Percentiles rank a stretch among this genome's conserved stretches.
Evolutionary conservation across 306 rosid genomes (phyloP).

Genomic region (Canavalia ensiformis): DNA sequence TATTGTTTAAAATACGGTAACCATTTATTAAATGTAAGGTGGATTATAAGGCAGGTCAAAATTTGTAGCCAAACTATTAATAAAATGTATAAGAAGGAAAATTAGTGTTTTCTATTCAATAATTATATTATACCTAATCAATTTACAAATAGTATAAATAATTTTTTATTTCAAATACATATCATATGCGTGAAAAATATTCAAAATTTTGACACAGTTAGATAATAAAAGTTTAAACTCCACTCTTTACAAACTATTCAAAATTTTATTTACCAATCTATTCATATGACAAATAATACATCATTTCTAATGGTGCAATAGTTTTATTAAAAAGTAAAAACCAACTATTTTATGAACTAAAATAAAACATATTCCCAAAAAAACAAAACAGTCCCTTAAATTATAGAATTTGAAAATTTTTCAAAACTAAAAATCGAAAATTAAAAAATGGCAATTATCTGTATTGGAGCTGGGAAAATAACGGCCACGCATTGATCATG

Average conservation of each 20-base stretch:
- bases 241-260: no score
- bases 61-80: neutral
- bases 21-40: neutral
- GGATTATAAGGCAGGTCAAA: neutral
- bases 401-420: neutral
- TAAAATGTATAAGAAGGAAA: neutral
- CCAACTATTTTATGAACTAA: neutral
- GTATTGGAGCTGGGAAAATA: slow-evolving; percentile 12
- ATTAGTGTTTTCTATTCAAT: neutral
- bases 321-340: no score
- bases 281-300: neutral
- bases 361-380: neutral
- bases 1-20: neutral
- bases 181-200: neutral
- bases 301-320: no score
- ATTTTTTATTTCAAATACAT: no score
- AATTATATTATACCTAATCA: neutral
- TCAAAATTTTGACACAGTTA: neutral
- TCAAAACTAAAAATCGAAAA: neutral
- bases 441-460: slow-evolving; percentile 24
- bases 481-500: slow-evolving; percentile 34
- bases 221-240: neutral
- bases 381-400: neutral
- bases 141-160: neutral
- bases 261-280: no score